These are phyloP conservation scores for Cyberlindnera nakhonratchasimensis DNA, from an alignment of 805 yeast species.

Conservation along the genomic window DNA sequence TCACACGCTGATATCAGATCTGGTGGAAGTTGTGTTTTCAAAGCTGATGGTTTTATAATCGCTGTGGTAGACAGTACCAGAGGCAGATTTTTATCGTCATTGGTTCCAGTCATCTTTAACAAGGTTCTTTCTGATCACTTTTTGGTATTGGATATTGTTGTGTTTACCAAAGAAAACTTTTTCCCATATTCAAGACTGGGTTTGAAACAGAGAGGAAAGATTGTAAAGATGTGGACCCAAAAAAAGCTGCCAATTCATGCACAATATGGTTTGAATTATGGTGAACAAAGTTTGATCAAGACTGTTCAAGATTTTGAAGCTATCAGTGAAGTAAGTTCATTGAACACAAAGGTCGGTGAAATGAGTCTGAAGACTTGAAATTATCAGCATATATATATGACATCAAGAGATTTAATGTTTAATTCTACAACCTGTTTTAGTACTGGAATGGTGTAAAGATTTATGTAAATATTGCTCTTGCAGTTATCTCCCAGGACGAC, in stretches of 20 bases:
- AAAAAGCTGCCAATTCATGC: constrained; percentile 41
- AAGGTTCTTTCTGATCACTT: constrained; percentile 78
- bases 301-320: constrained; percentile 43
- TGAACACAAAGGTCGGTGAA: constrained; percentile 10
- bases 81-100: constrained; percentile 53
- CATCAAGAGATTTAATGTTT: background rate
- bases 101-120: constrained; percentile 81
- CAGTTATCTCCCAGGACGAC: constrained; percentile 23
- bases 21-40: constrained; percentile 72
- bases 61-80: constrained; percentile 66
- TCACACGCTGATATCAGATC: constrained; percentile 41
- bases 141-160: constrained; percentile 75
- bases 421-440: background rate
- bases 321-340: constrained; percentile 10
- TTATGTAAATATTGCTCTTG: background rate
- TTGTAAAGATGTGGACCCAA: constrained; percentile 54
- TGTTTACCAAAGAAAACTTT: constrained; percentile 63
- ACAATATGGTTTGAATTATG: constrained; percentile 57
- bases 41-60: constrained; percentile 75
- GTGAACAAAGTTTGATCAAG: constrained; percentile 61
- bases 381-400: background rate
- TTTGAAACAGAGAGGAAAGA: constrained; percentile 69
- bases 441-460: background rate
- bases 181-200: constrained; percentile 72
- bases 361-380: constrained; percentile 1